Conservation (phyloP, 2,329 filamentous ascomycete species). For the Colletotrichum gigasporum region DNA sequence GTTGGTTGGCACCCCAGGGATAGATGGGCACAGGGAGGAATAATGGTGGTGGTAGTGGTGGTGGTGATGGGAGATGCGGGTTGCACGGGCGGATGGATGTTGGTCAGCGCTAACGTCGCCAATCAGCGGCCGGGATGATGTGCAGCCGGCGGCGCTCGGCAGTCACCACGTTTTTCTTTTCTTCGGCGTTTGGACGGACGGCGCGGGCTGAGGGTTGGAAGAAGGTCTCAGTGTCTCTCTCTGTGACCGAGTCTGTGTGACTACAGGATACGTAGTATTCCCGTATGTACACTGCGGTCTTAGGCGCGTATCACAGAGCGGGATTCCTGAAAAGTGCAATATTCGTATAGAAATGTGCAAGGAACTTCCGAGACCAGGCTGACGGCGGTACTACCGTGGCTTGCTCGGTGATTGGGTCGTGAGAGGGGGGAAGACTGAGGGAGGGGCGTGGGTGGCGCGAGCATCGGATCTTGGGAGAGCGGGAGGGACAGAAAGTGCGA, state of each 20-base stretch:
- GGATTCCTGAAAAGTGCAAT: background rate
- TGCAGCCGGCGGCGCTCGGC: conserved; percentile 11
- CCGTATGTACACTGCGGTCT: background rate
- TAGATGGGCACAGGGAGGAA: background rate
- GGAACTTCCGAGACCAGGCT: conserved; percentile 10
- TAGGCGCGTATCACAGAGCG: background rate
- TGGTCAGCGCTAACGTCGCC: conserved; percentile 13
- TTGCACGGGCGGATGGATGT: background rate
- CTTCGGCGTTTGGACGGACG: background rate
- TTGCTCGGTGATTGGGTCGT: background rate
- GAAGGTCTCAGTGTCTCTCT: background rate
- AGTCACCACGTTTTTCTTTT: conserved; percentile 11
- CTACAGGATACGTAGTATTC: no score
- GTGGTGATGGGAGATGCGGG: background rate
- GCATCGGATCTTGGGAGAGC: conserved; percentile 1
- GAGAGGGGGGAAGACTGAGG: background rate
- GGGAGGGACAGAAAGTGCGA: background rate
- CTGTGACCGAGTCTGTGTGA: background rate
- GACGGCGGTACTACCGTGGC: conserved; percentile 5
- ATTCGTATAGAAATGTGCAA: background rate
- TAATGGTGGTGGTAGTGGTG: background rate
- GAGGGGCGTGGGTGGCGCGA: background rate
- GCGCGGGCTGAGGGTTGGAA: background rate
- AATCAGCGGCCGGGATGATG: conserved; percentile 8
- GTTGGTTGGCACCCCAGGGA: no score